A percentile compares a stretch with the other conserved stretches of the same genome.
phyloP scores from a whole-genome alignment of 345 rosid genomes.

The Excoecaria cochinchinensis region DNA sequence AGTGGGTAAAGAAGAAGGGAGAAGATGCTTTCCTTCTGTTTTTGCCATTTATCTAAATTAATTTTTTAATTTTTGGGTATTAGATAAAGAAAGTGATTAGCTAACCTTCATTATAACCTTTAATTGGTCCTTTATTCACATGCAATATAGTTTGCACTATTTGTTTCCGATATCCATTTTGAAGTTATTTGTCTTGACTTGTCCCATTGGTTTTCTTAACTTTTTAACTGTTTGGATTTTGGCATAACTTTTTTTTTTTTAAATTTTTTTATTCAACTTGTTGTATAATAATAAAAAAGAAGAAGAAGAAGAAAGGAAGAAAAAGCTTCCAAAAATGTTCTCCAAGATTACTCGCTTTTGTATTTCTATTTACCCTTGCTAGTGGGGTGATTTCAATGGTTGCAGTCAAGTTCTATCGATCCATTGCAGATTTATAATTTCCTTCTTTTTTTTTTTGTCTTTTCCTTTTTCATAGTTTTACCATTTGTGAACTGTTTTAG shows the following conservation, averaged over 20 bases:
- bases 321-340: neutral
- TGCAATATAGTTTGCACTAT: neutral
- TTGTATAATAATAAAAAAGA: too few relatives aligned
- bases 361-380: neutral
- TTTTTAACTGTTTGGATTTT: neutral
- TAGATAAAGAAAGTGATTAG: neutral
- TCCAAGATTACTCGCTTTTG: neutral
- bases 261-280: neutral
- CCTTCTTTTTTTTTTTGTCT: neutral
- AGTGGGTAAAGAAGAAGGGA: neutral
- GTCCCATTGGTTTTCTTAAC: neutral
- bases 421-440: neutral
- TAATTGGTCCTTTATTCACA: neutral
- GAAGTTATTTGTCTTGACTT: neutral
- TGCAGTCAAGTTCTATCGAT: neutral
- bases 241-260: neutral
- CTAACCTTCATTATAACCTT: neutral
- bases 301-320: neutral
- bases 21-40: neutral
- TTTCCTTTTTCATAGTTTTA: neutral
- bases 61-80: neutral
- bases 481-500: too few relatives aligned
- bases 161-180: neutral
- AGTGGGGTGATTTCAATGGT: neutral
- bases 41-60: neutral